Evolutionary conservation across 2,329 filamentous ascomycete genomes (phyloP).

Genomic region (Penicillium thymicola): DNA sequence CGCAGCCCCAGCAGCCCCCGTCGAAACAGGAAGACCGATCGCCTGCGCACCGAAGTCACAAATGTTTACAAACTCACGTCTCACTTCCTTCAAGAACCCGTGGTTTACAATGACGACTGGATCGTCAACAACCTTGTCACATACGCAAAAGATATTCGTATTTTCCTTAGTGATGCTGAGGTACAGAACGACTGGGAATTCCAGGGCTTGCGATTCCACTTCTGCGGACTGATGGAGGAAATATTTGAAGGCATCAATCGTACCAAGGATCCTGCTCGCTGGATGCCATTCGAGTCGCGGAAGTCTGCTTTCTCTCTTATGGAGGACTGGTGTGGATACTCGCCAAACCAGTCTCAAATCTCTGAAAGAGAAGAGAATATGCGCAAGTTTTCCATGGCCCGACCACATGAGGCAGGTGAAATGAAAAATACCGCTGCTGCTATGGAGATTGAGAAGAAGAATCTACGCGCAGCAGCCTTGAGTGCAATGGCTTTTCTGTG

Average conservation of each 20-base stretch:
- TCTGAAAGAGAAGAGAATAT: conserved; percentile 80
- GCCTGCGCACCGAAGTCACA: conserved; percentile 88
- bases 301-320: conserved; percentile 95
- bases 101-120: conserved; percentile 83
- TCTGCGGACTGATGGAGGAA: conserved; percentile 89
- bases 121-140: conserved; percentile 82
- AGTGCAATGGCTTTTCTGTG: conserved; percentile 95
- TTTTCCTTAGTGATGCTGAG: conserved; percentile 92
- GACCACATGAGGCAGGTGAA: conserved; percentile 69
- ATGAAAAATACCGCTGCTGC: conserved; percentile 77
- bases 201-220: conserved; percentile 85
- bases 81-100: conserved; percentile 75
- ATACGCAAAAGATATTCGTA: conserved; percentile 86
- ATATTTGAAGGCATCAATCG: conserved; percentile 88
- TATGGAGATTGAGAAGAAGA: conserved; percentile 95
- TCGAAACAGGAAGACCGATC: conserved; percentile 77
- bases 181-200: conserved; percentile 95
- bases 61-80: conserved; percentile 94
- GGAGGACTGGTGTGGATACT: conserved; percentile 99
- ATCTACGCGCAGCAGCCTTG: conserved; percentile 82
- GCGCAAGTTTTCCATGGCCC: conserved; percentile 77
- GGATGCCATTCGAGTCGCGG: conserved; percentile 96
- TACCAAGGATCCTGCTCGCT: conserved; percentile 78
- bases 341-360: conserved; percentile 81
- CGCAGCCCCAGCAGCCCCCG: conserved; percentile 78